Evolutionary conservation across 2,329 filamentous ascomycete genomes (phyloP).

Genomic region (Cladosporium cucumerinum): DNA sequence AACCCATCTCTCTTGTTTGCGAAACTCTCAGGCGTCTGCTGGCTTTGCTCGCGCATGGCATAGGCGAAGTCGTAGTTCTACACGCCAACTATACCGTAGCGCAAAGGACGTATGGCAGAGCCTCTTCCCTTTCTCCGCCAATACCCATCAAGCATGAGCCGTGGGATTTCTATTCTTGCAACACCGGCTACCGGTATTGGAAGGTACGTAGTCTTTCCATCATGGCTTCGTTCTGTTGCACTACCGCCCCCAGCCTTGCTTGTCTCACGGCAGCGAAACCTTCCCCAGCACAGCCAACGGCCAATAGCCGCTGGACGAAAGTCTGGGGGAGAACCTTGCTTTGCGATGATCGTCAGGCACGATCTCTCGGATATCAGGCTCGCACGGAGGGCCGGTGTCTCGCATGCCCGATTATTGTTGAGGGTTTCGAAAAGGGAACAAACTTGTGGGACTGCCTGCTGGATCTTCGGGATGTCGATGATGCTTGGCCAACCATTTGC

Average conservation of each 20-base stretch:
- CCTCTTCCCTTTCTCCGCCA: background rate
- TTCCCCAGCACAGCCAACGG: background rate
- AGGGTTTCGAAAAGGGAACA: too few relatives aligned
- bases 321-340: background rate
- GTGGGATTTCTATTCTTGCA: background rate
- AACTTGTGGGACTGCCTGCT: background rate
- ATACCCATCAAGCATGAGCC: background rate
- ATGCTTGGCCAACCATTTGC: background rate
- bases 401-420: background rate
- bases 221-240: background rate
- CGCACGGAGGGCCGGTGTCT: background rate
- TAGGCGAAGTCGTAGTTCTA: background rate
- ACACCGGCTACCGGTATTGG: background rate
- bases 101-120: background rate
- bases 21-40: background rate
- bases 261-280: background rate
- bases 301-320: background rate
- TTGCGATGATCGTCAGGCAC: background rate
- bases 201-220: background rate
- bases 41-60: background rate
- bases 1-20: background rate
- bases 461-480: background rate
- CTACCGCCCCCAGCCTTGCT: background rate
- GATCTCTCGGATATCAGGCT: background rate
- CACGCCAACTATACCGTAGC: background rate